Conservation (phyloP, 2,329 filamentous ascomycete species). For the Tolypocladium inflatum region DNA sequence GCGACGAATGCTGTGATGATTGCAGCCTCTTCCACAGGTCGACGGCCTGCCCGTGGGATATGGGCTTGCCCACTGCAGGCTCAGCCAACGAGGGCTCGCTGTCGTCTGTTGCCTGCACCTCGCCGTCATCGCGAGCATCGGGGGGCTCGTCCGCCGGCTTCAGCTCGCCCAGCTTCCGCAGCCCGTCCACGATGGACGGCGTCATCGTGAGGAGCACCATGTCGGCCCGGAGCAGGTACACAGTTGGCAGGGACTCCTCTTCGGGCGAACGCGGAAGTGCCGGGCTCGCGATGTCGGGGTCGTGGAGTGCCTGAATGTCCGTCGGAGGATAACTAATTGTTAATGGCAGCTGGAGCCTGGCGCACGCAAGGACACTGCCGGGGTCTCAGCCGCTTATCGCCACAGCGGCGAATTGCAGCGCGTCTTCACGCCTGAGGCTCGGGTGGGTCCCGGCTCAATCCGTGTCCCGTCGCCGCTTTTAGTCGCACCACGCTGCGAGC, state of each 20-base stretch:
- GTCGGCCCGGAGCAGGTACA: not conserved
- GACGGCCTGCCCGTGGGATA: constrained; percentile 62
- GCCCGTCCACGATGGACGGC: constrained; percentile 52
- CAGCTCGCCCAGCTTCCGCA: constrained; percentile 27
- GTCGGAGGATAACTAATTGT: not conserved
- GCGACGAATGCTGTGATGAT: constrained; percentile 17
- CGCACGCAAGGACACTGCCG: not conserved
- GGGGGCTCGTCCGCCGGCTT: constrained; percentile 3
- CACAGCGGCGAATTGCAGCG: not conserved
- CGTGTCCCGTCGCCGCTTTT: constrained; percentile 3
- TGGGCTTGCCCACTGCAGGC: constrained; percentile 52
- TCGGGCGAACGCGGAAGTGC: not conserved
- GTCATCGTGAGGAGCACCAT: constrained; percentile 81
- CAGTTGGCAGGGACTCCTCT: not conserved
- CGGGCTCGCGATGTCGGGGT: not conserved
- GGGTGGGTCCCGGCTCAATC: constrained; percentile 9
- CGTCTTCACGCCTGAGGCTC: not conserved
- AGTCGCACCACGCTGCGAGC: not conserved
- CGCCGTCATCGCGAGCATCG: constrained; percentile 9
- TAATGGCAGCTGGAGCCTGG: too few species aligned
- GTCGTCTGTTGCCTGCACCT: constrained; percentile 3
- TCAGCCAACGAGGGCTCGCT: constrained; percentile 39
- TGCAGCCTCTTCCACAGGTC: constrained; percentile 47
- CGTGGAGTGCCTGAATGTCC: not conserved
- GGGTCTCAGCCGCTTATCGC: not conserved